Evolutionary conservation across 139 green algal species (phyloP).

Genomic region (Zygnema circumcarinatum): DNA sequence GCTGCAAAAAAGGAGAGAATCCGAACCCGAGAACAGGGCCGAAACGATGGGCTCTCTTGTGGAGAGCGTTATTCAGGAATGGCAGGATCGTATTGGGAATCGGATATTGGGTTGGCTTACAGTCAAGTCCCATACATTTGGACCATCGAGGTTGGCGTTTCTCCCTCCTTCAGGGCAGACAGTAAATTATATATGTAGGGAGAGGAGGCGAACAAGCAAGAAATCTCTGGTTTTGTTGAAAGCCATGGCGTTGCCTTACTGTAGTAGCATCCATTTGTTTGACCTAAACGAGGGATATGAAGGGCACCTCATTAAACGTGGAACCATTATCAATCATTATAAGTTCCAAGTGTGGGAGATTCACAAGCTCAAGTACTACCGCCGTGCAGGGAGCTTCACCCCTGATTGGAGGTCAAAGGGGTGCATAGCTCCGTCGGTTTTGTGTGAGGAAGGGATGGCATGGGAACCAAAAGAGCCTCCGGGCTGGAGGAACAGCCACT

Average conservation of each 20-base stretch:
- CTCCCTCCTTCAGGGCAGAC: neutral
- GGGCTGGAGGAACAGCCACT: slow-evolving; percentile 20
- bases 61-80: too few relatives aligned
- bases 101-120: neutral
- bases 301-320: too few relatives aligned
- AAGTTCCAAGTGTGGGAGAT: slow-evolving; percentile 48
- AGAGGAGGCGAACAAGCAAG: neutral
- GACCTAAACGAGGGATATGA: slow-evolving; percentile 8
- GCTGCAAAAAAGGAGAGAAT: too few relatives aligned
- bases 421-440: neutral
- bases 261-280: slow-evolving; percentile 3
- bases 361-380: slow-evolving; percentile 2
- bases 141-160: neutral
- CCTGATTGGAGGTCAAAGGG: slow-evolving; percentile 23
- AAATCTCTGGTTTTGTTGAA: slow-evolving; percentile 26
- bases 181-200: slow-evolving; percentile 31
- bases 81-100: too few relatives aligned
- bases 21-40: too few relatives aligned
- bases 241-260: neutral
- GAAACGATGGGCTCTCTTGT: too few relatives aligned
- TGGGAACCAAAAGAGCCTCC: slow-evolving; percentile 17
- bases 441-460: neutral
- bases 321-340: slow-evolving; percentile 45
- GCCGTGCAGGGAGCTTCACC: neutral
- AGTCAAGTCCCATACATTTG: slow-evolving; percentile 21